A percentile compares a stretch with the other conserved stretches of the same genome.
These are phyloP conservation scores for Moesziomyces antarcticus DNA, from an alignment of 1,284 basidiomycete genomes.

Conservation along the genomic window DNA sequence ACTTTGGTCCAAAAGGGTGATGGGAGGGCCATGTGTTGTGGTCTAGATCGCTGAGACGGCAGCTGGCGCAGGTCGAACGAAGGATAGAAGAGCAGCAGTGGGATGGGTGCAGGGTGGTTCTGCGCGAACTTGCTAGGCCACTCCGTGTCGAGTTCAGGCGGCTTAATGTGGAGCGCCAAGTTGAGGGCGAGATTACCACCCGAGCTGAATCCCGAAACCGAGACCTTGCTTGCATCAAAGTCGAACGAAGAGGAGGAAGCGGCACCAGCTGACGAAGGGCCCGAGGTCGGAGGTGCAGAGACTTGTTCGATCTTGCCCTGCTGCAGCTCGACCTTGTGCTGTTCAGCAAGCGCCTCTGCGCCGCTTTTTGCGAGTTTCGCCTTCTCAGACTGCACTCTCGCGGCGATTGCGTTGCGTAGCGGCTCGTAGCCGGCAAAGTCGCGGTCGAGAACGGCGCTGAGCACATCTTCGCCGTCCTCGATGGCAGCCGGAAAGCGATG, in stretches of 20 bases:
- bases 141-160: conserved; percentile 32
- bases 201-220: conserved; percentile 59
- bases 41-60: conserved; percentile 41
- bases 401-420: conserved; percentile 25
- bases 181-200: conserved; percentile 63
- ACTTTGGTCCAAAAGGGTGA: conserved; percentile 38
- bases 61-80: conserved; percentile 54
- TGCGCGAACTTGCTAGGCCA: conserved; percentile 37
- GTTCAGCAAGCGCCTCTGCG: conserved; percentile 12
- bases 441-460: conserved; percentile 40
- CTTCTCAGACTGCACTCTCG: conserved; percentile 24
- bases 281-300: not conserved
- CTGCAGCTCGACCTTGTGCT: conserved; percentile 28
- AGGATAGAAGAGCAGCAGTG: conserved; percentile 54
- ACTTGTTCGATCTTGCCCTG: conserved; percentile 37
- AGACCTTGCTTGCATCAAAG: conserved; percentile 39
- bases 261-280: not conserved
- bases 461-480: conserved; percentile 54
- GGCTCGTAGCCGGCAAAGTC: conserved; percentile 32
- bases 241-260: conserved; percentile 1
- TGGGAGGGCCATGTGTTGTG: conserved; percentile 34
- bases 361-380: conserved; percentile 26
- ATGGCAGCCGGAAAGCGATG: conserved; percentile 58
- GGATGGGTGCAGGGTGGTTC: conserved; percentile 37
- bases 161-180: conserved; percentile 41